Conservation (phyloP, 73 alveolate genomes). For the Tetrahymena thermophila region DNA sequence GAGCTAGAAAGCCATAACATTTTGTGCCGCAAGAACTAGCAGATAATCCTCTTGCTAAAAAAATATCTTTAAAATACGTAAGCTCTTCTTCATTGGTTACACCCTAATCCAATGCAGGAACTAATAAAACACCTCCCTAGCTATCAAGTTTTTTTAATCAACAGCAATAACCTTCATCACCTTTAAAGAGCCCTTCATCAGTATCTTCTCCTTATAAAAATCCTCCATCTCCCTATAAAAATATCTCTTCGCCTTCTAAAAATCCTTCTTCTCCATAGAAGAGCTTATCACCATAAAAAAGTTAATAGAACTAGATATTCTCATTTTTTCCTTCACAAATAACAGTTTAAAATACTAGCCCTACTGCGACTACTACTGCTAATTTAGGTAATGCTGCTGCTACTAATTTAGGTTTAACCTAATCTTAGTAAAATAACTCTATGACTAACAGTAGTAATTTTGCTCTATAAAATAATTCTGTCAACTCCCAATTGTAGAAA, state of each 20-base stretch:
- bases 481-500: neutral
- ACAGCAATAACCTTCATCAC: neutral
- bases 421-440: neutral
- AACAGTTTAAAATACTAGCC: neutral
- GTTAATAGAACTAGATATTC: too few relatives aligned
- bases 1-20: neutral
- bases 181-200: neutral
- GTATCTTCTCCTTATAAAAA: neutral
- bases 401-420: neutral
- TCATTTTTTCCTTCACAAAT: neutral
- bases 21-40: neutral
- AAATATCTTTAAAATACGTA: neutral
- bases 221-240: neutral
- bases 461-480: neutral
- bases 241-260: neutral
- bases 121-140: neutral
- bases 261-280: neutral
- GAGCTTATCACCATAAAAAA: neutral
- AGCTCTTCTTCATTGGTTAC: neutral
- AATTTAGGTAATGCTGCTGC: neutral
- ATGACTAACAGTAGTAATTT: neutral
- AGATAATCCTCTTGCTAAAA: neutral
- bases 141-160: neutral
- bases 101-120: neutral
- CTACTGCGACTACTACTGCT: neutral